These are phyloP conservation scores for Saccharomyces hybrid DNA, from an alignment of 1,139 yeast species.

Conservation along the genomic window DNA sequence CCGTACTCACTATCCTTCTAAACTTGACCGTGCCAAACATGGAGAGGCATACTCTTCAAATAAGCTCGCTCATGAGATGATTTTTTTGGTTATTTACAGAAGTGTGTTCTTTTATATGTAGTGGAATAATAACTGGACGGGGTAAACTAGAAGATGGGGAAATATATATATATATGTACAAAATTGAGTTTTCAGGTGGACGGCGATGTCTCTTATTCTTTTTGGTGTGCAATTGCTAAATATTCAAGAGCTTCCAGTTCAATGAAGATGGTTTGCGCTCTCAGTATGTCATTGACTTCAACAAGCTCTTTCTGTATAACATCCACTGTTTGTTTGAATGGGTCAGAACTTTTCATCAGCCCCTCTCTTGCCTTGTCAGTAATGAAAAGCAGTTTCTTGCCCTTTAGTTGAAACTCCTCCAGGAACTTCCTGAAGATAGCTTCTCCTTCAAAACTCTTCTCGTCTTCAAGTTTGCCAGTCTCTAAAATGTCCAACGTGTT, in stretches of 20 bases:
- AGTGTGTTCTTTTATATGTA: background rate
- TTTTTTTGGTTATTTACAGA: background rate
- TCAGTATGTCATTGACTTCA: conserved; percentile 76
- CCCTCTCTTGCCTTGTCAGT: conserved; percentile 30
- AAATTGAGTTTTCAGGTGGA: background rate
- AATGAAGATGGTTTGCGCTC: conserved; percentile 68
- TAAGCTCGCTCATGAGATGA: background rate
- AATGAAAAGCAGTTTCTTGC: conserved; percentile 59
- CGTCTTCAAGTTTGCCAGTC: background rate
- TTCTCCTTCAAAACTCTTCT: conserved; percentile 34
- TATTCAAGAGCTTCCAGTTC: conserved; percentile 68
- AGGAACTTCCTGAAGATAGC: conserved; percentile 54
- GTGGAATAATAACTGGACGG: background rate
- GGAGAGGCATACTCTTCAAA: background rate
- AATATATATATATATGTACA: background rate
- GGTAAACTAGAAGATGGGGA: background rate
- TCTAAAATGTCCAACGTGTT: conserved; percentile 18
- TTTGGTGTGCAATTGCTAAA: conserved; percentile 26
- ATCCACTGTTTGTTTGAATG: conserved; percentile 46
- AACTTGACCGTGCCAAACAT: too few species aligned
- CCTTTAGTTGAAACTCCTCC: conserved; percentile 44
- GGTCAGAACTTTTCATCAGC: conserved; percentile 33
- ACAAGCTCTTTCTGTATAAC: conserved; percentile 70
- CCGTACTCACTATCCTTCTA: too few species aligned
- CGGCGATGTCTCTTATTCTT: background rate